Evolutionary conservation across 1,139 yeast genomes (phyloP), one percentile per base, ranked within the genome.

Genomic region (Pneumocystis wakefieldiae): DNA sequence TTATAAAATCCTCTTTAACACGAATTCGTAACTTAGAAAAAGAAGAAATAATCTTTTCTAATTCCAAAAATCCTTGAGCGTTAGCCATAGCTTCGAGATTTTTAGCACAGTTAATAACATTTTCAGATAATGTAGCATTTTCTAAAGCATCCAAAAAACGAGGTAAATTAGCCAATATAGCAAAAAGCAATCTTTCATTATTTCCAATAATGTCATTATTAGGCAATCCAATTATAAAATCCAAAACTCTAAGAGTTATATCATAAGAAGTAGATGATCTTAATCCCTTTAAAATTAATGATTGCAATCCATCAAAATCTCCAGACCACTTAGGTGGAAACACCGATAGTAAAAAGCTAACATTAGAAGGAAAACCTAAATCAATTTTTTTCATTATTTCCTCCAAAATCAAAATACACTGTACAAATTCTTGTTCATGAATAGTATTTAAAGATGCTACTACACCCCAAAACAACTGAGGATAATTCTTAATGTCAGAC

Each of bases 311-410:
- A 70, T 86, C 92, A 72, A 91, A 92, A 64, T 84, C 81, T 0
- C 97, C 96, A 71, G 89, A 96, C 98, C 98, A 94, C 67, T 87
- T 86, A 0, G 95, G 85, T 0, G 99, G 99, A 72, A 91, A 92
- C 0, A 94, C 86, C 0, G 94, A 82, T 28, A 88, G 81, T 64
- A 91, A 77, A 73, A 95, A 85, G 28, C 86, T 82, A 1, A 90
- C 92, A 0, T 95, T 89, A 65, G 88, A 96, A 0, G 85, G 86
- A 0, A 95, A 84, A 69, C 87, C 91, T 65, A 90, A 76, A 71
- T 90, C 96, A 70, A 92, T 87, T 72, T 91, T 91, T 14, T 91
- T 84, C 32, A 92, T 81, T 71, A 91, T 86, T 69, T 87, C 89
- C 48, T 90, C 83, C 71, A 92, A 76, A 1, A 94, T 84, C 0